Base-by-base conservation (phyloP, 192 early-diverging fungal genomes). In the Thoreauomyces humboldtii region DNA sequence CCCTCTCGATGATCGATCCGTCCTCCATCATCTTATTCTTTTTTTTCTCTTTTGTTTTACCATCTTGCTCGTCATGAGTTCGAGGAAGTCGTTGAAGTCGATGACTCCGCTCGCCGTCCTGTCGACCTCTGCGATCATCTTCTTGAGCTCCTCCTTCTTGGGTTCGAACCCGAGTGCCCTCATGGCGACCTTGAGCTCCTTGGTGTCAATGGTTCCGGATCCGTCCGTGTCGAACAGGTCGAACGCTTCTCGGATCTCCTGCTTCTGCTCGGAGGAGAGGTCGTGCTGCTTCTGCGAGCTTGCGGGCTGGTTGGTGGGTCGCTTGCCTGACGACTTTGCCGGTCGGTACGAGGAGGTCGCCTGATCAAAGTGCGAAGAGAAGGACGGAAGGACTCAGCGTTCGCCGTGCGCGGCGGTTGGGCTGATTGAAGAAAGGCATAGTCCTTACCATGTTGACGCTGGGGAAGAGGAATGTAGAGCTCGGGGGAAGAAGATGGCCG, bases 31-130 rank as follows among this genome's bases (percentile, higher is more conserved):
- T n/a, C n/a, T n/a, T n/a, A n/a, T n/a, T n/a, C 9, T 41, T 41
- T 41, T 41, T 41, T n/a, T 9, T 41, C 11, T 41, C 38, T n/a
- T 41, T n/a, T 22, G 5, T 52, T 3, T 28, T 63, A 87, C 86
- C 87, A 88, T 88, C 69, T 86, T 88, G 32, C 59, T 64, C 0
- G 75, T 77, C 82, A 88, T 86, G 27, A 79, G 43, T 46, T 76
- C 85, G 63, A 90, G 71, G 73, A 90, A 90, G 62, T 90, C 88
- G 44, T 87, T 84, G 47, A 88, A 90, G 53, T 90, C 88, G 28
- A 90, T 81, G 7, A 73, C 65, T 15, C 81, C 81, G 34, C 61
- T 73, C 15, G 80, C 82, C 42, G 73, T 77, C 69, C 73, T 47
- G 59, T 87, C 82, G 14, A 87, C 73, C 54, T 82, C 79, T 2